Evolutionary conservation across 2,329 filamentous ascomycete genomes (phyloP).

Genomic region (Fusarium papillatum): DNA sequence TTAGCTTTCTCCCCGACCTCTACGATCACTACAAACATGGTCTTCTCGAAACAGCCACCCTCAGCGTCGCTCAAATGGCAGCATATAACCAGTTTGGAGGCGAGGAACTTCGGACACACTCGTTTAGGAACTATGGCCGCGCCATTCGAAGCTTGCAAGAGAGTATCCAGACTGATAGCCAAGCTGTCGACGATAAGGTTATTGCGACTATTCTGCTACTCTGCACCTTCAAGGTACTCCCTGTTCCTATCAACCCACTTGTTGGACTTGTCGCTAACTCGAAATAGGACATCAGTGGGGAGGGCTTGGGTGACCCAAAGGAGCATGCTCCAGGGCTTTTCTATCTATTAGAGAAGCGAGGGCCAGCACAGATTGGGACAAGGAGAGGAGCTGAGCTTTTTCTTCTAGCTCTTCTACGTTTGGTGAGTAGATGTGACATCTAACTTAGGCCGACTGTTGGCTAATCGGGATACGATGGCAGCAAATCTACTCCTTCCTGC

Average conservation of each 20-base stretch:
- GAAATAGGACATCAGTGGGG: slow-evolving; percentile 48
- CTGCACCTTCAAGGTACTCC: slow-evolving; percentile 45
- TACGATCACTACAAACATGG: slow-evolving; percentile 44
- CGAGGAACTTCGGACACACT: slow-evolving; percentile 43
- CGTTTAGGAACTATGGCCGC: slow-evolving; percentile 46
- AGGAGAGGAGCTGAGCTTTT: slow-evolving; percentile 47
- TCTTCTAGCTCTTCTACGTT: slow-evolving; percentile 44
- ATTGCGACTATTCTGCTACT: slow-evolving; percentile 48
- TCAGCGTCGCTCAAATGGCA: slow-evolving; percentile 51
- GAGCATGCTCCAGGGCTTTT: slow-evolving; percentile 51
- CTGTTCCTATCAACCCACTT: background rate
- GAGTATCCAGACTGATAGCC: slow-evolving; percentile 40
- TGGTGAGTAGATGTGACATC: slow-evolving; percentile 37
- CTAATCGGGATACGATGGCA: background rate
- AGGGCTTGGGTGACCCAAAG: slow-evolving; percentile 42
- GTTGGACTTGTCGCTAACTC: background rate
- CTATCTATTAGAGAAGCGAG: slow-evolving; percentile 49
- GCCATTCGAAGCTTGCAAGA: slow-evolving; percentile 46
- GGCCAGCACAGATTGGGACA: slow-evolving; percentile 47
- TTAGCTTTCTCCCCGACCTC: slow-evolving; percentile 48
- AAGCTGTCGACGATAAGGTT: slow-evolving; percentile 47
- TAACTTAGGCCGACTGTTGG: background rate
- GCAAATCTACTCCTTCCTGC: slow-evolving; percentile 51
- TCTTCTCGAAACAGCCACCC: slow-evolving; percentile 47
- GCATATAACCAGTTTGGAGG: slow-evolving; percentile 50